Base-by-base conservation (phyloP, 2,329 filamentous ascomycete species). In the Botrytis elliptica region DNA sequence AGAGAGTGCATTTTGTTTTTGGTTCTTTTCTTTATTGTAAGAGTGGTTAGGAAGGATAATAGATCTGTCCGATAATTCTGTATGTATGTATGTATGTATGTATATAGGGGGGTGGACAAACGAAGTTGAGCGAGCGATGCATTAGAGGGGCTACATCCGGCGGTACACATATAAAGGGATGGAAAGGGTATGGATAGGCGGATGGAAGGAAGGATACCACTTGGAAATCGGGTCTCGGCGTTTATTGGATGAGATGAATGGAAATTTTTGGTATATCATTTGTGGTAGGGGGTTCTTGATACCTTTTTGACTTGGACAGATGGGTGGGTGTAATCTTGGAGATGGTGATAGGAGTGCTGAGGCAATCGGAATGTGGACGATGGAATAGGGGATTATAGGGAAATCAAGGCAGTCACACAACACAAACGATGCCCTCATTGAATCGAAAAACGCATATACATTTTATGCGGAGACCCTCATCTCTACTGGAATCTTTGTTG, bases 31-130 rank as follows among this genome's bases (percentile, higher is more conserved):
- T 55, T 57, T 66, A 20, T 52, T 68, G 36, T 42, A 68, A 25
- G 49, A 29, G 46, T 40, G 66, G 10, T 25, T 22, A 9, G 46
- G 25, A 29, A 52, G 66, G 49, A 42, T 29, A 33, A 33, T 10
- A 57, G 44, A 68, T 68, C 16, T 57, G 49, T 68, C 18, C n/a
- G 4, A 57, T 57, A 57, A 38, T 57, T 25, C n/a, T 49, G 64
- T 66, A 66, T 66, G 29, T 66, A 66, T 65, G 57, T 36, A 49
- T 65, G n/a, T 65, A 66, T 66, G 60, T 40, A 52, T 67, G 36
- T 68, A 68, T 55, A 68, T 68, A 68, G 33, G 36, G 38, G 49
- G 66, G 2, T 22, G 49, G 66, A 57, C 9, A 20, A 25, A 33
- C 10, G 16, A 57, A 33, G 36, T 25, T 49, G n/a, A 68, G 49